phyloP scores from a whole-genome alignment of 2,329 filamentous ascomycete species.

The Apiospora koreana region DNA sequence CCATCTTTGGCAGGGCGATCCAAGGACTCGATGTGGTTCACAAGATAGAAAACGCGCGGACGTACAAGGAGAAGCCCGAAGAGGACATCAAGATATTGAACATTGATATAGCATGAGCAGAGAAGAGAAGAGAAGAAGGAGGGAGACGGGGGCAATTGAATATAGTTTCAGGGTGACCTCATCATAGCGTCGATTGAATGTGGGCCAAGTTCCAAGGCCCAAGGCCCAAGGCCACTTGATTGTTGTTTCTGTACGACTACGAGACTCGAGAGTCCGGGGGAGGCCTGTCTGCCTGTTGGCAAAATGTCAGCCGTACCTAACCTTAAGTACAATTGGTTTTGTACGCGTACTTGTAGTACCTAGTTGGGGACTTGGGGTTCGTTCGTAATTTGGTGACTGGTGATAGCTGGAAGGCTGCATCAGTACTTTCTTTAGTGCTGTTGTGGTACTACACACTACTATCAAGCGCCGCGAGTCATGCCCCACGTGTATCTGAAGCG shows the following conservation, averaged over 20 bases:
- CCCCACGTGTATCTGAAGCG: constrained; percentile 11
- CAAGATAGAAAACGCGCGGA: constrained; percentile 88
- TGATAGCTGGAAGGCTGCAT: background rate
- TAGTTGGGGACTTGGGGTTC: too few species aligned
- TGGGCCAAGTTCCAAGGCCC: background rate
- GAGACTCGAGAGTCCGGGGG: background rate
- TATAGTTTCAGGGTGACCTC: background rate
- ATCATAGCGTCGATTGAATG: background rate
- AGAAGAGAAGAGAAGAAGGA: background rate
- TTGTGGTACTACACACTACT: too few species aligned
- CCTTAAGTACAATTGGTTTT: background rate
- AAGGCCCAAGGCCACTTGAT: too few species aligned
- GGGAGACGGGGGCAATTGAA: background rate
- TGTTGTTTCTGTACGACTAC: background rate
- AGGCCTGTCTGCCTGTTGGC: background rate
- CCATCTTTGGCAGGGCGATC: constrained; percentile 88
- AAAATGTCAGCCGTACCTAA: background rate
- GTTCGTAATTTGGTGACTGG: constrained; percentile 1
- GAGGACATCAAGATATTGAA: constrained; percentile 98
- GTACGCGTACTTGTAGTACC: too few species aligned
- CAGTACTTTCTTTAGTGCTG: background rate
- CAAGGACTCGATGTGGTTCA: constrained; percentile 93
- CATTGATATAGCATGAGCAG: constrained; percentile 62
- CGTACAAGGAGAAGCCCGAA: constrained; percentile 89
- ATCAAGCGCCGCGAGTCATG: constrained; percentile 11